Evolutionary conservation across 345 rosid genomes (phyloP).

Genomic region (Melastoma malabathricum): DNA sequence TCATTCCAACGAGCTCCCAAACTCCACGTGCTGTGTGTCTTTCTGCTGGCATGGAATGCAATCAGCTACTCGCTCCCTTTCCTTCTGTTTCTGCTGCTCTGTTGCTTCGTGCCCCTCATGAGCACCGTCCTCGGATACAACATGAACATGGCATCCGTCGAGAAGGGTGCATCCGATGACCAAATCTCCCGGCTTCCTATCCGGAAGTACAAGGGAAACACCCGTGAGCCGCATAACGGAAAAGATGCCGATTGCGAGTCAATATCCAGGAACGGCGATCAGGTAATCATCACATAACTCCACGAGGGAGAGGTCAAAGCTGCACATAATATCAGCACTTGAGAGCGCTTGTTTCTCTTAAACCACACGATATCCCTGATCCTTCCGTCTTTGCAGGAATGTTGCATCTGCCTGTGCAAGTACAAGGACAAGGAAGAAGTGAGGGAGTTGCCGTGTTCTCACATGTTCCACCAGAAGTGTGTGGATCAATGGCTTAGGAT

Average conservation of each 20-base stretch:
- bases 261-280: constrained; percentile 26
- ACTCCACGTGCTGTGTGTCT: constrained; percentile 77
- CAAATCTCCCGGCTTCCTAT: constrained; percentile 71
- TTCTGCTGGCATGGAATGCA: constrained; percentile 88
- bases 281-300: constrained; percentile 19
- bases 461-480: constrained; percentile 75
- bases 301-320: not conserved
- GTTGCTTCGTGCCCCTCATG: constrained; percentile 71
- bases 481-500: constrained; percentile 98
- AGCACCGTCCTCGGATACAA: constrained; percentile 85
- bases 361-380: not conserved
- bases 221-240: constrained; percentile 15
- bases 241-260: constrained; percentile 19
- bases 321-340: too few relatives aligned
- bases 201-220: constrained; percentile 58
- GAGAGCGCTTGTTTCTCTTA: too few relatives aligned
- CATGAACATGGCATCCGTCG: constrained; percentile 72
- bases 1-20: constrained; percentile 71
- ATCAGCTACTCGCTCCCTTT: constrained; percentile 86
- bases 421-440: constrained; percentile 88
- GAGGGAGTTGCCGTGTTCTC: constrained; percentile 79
- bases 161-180: constrained; percentile 81
- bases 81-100: constrained; percentile 70
- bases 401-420: constrained; percentile 82
- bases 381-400: constrained; percentile 39